These are phyloP conservation scores for Pythium oligandrum DNA, from an alignment of 352 stramenopile genomes.

Conservation along the genomic window DNA sequence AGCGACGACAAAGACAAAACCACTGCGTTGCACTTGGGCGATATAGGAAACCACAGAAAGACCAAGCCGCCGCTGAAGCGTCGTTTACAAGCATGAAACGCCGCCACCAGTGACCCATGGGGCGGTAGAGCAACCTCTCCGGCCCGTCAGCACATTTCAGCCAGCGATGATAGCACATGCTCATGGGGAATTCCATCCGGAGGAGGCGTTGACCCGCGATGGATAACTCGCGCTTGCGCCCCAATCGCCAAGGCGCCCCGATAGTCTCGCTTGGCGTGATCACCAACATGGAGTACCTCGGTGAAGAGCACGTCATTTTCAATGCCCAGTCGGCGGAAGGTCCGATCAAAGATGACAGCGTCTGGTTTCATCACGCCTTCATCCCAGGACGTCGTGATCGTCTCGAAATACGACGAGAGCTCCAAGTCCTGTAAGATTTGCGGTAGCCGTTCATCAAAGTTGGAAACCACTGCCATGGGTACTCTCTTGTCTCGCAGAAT, in stretches of 20 bases:
- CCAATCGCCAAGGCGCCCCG: conserved; percentile 31
- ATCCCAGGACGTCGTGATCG: conserved; percentile 56
- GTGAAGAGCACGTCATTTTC: not conserved
- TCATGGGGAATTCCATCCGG: too few species aligned
- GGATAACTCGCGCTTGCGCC: conserved; percentile 36
- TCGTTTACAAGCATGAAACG: too few species aligned
- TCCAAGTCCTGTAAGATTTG: conserved; percentile 33
- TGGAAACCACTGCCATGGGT: conserved; percentile 61
- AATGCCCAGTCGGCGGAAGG: conserved; percentile 20
- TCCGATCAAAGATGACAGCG: conserved; percentile 48
- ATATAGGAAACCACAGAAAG: too few species aligned
- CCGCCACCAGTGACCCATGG: too few species aligned
- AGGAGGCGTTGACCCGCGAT: conserved; percentile 10
- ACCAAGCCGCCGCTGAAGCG: too few species aligned
- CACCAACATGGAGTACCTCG: conserved; percentile 55
- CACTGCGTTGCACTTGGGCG: too few species aligned
- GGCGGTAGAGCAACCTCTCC: too few species aligned
- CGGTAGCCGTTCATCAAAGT: conserved; percentile 73
- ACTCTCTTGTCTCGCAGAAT: conserved; percentile 19
- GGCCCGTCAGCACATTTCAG: too few species aligned
- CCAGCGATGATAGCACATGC: too few species aligned
- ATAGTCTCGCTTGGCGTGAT: conserved; percentile 56
- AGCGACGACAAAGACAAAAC: too few species aligned
- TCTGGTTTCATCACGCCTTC: conserved; percentile 47
- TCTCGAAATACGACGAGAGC: conserved; percentile 43